Evolutionary conservation across 169 alveolate genomes (phyloP).

Genomic region (Cytauxzoon felis): DNA sequence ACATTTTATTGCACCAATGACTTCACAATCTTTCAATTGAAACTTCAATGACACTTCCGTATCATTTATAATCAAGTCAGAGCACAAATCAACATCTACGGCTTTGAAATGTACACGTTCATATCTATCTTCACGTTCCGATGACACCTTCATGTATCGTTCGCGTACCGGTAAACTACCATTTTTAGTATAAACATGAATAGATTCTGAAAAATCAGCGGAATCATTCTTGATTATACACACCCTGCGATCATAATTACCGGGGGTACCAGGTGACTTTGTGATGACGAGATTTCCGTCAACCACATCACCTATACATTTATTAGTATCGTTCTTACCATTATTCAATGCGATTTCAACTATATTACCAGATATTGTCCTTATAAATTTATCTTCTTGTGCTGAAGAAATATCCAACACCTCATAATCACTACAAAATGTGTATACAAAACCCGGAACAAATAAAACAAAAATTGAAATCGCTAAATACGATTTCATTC

Average conservation of each 20-base stretch:
- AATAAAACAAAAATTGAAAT: slow-evolving; percentile 2
- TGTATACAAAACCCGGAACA: background rate
- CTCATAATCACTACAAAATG: background rate
- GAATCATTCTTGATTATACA: background rate
- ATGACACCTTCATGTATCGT: background rate
- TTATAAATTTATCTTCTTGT: background rate
- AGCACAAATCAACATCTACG: slow-evolving; percentile 24
- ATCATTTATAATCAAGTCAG: background rate
- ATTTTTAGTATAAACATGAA: slow-evolving; percentile 27
- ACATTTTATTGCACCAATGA: slow-evolving; percentile 39
- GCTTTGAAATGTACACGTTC: background rate
- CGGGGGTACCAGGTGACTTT: slow-evolving; percentile 1
- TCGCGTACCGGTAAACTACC: slow-evolving; percentile 2
- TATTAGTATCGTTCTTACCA: background rate
- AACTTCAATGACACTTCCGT: background rate
- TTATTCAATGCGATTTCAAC: background rate
- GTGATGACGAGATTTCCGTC: background rate
- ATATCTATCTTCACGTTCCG: background rate
- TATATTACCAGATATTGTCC: background rate
- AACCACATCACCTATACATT: slow-evolving; percentile 9
- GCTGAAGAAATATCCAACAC: background rate
- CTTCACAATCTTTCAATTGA: background rate
- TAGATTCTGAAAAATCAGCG: background rate
- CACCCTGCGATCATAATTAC: background rate
- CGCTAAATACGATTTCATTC: too few species aligned